Conservation (phyloP, 441 rosid species). For the Melastoma candidum region DNA sequence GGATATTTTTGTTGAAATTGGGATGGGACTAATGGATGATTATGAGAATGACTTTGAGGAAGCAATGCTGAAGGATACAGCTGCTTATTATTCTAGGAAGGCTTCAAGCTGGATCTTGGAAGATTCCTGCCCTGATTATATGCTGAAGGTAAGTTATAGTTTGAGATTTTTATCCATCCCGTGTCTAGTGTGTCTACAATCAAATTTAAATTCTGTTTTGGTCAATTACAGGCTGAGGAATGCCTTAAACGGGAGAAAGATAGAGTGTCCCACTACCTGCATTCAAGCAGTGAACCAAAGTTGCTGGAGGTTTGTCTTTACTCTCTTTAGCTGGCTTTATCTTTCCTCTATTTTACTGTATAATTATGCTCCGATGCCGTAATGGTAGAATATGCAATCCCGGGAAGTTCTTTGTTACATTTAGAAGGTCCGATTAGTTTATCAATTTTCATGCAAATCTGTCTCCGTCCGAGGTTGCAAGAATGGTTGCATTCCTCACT, state of each 20-base stretch:
- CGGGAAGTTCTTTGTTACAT: too few relatives aligned
- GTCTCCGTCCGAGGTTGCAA: too few relatives aligned
- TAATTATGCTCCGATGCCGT: too few relatives aligned
- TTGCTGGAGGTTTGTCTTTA: slow-evolving; percentile 29
- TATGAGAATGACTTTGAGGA: slow-evolving; percentile 76
- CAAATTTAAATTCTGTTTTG: slow-evolving; percentile 11
- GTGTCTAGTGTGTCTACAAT: background rate
- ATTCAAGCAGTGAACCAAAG: slow-evolving; percentile 36
- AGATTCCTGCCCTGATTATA: slow-evolving; percentile 81
- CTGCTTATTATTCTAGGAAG: slow-evolving; percentile 76
- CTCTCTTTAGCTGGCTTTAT: background rate
- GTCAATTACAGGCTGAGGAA: slow-evolving; percentile 26
- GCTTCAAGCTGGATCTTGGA: slow-evolving; percentile 84
- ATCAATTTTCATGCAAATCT: too few relatives aligned
- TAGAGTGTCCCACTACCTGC: slow-evolving; percentile 35
- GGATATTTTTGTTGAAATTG: slow-evolving; percentile 86
- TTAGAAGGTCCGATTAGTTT: too few relatives aligned
- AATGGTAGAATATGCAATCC: too few relatives aligned
- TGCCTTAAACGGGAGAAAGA: slow-evolving; percentile 40
- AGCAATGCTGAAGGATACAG: slow-evolving; percentile 58
- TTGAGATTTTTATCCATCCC: background rate
- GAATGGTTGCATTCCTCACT: too few relatives aligned
- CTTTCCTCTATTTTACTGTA: too few relatives aligned
- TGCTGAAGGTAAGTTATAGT: slow-evolving; percentile 52
- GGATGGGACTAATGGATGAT: slow-evolving; percentile 66